Base-by-base conservation (phyloP, 805 yeast genomes). In the Cyberlindnera nakhonratchasimensis region DNA sequence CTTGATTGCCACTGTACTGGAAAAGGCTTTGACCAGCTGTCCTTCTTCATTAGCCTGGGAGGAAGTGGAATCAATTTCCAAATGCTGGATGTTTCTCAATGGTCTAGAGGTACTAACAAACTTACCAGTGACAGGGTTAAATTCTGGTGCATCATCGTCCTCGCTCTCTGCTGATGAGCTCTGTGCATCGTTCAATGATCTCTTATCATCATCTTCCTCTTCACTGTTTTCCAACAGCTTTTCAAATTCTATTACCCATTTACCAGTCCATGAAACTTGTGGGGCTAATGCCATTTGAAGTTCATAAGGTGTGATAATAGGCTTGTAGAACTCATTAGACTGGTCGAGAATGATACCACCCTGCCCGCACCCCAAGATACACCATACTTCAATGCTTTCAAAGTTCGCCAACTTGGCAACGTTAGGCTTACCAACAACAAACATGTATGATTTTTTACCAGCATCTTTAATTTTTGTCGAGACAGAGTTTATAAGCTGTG, bases 371-470 rank as follows among this genome's bases (percentile, higher is more conserved):
- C 99, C 99, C 12, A 93, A 64, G 11, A 93, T 77, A 57, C 95
- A 90, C 98, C 99, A 93, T 18, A 86, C 74, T 53, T 93, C 98
- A 12, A 93, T 77, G n/a, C 79, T 81, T 48, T 91, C 99, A 59
- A 93, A 93, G 61, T 93, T 93, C 9, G 98, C 99, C 39, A 93
- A 69, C 57, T 93, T 93, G 20, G 99, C 96, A 16, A 93, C 97
- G 57, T 93, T 93, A 9, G 98, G 98, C 62, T 93, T 93, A 10
- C 99, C 99, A 4, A 93, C 98, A 4, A 90, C 98, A 66, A 93
- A 89, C 59, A 88, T 75, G 58, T 93, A 93, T 51, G 86, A 91
- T 58, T 93, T 93, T 64, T 93, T 93, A 2, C 86, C 96, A 0
- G 91, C 89, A 4, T 68, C 71, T 39, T 71, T 74, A 44, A 93